phyloP scores from a whole-genome alignment of 2,329 filamentous ascomycete genomes.

The Thielaviopsis populi region DNA sequence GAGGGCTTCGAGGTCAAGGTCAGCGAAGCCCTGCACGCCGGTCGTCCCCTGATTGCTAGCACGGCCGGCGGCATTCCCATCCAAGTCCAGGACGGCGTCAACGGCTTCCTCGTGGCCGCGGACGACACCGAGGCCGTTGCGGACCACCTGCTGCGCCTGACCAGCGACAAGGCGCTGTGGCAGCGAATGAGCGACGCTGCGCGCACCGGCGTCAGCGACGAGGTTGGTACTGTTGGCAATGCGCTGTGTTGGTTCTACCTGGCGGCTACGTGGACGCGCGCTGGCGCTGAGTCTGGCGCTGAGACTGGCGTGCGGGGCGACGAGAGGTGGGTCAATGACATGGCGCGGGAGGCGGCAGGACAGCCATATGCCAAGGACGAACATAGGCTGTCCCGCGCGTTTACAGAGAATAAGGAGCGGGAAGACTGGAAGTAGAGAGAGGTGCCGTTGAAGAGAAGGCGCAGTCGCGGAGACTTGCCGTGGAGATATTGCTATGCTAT shows the following conservation, averaged over 20 bases:
- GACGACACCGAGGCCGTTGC: conserved; percentile 58
- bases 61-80: conserved; percentile 65
- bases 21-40: conserved; percentile 67
- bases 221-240: conserved; percentile 70
- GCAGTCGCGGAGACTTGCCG: too few relatives aligned
- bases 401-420: conserved; percentile 22
- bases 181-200: conserved; percentile 51
- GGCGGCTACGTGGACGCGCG: conserved; percentile 48
- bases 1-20: conserved; percentile 83
- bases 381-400: conserved; percentile 41
- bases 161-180: conserved; percentile 50
- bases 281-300: conserved; percentile 32
- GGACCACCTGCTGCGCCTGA: conserved; percentile 48
- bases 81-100: conserved; percentile 56
- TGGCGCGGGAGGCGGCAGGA: conserved; percentile 51
- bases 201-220: conserved; percentile 54
- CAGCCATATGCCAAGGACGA: conserved; percentile 43
- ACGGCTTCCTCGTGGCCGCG: conserved; percentile 58
- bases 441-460: too few relatives aligned
- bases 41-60: conserved; percentile 62
- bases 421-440: too few relatives aligned
- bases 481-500: too few relatives aligned
- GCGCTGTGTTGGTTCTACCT: conserved; percentile 63
- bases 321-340: conserved; percentile 56
- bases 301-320: conserved; percentile 39